Evolutionary conservation across 2,329 filamentous ascomycete species (phyloP).

Genomic region (Colletotrichum salicis): DNA sequence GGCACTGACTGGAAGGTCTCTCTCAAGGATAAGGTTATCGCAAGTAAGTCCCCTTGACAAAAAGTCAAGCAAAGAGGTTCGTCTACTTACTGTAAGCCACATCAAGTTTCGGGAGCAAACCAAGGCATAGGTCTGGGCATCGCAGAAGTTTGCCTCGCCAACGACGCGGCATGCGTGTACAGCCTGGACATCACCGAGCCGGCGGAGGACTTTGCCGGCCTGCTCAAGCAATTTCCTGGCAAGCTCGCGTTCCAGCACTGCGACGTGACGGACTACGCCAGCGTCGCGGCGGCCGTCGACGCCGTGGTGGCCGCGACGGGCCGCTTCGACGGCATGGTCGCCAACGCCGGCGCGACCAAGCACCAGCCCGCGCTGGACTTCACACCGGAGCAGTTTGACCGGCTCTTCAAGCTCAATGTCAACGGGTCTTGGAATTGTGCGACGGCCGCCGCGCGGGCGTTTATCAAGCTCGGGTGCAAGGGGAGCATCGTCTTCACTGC

Average conservation of each 20-base stretch:
- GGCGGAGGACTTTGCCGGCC: conserved; percentile 45
- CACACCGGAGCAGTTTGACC: conserved; percentile 23
- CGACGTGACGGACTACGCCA: conserved; percentile 56
- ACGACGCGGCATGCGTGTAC: conserved; percentile 52
- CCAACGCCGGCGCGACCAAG: conserved; percentile 51
- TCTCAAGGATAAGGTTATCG: conserved; percentile 50
- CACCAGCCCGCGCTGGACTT: conserved; percentile 52
- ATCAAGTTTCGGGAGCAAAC: conserved; percentile 51
- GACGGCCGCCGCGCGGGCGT: conserved; percentile 54
- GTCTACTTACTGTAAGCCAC: background rate
- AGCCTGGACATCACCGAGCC: conserved; percentile 52
- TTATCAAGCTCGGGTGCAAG: conserved; percentile 48
- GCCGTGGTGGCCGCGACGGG: conserved; percentile 50
- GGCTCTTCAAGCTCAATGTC: conserved; percentile 54
- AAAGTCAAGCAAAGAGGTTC: background rate
- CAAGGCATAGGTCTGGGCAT: conserved; percentile 50
- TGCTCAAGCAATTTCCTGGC: conserved; percentile 53
- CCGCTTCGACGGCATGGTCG: conserved; percentile 50
- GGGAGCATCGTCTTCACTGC: conserved; percentile 57
- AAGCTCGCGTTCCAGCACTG: conserved; percentile 56
- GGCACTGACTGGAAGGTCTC: conserved; percentile 49
- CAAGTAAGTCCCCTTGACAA: conserved; percentile 43
- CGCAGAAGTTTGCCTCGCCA: conserved; percentile 57
- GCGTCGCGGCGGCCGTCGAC: conserved; percentile 53
- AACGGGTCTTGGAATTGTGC: conserved; percentile 58